Base-by-base conservation (phyloP, 768 basidiomycete genomes). In the Boletus sp. region DNA sequence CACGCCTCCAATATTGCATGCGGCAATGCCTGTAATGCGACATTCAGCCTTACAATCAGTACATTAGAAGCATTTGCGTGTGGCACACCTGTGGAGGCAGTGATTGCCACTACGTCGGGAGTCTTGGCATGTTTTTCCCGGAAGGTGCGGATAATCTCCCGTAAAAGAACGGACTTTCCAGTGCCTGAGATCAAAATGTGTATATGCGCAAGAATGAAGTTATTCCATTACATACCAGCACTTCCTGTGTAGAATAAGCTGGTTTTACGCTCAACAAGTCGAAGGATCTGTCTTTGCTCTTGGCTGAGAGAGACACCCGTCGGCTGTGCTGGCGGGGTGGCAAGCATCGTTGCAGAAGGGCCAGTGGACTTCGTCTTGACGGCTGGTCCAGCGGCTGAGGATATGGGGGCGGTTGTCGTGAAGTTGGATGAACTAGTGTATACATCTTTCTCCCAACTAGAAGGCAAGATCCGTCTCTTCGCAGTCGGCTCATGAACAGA, bases 191-290 rank as follows among this genome's bases (percentile, higher is more conserved):
- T 8, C 49, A 4, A 25, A 44, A n/a, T 52, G 54, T 34, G 54
- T 56, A 55, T 63, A 62, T 65, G 62, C 54, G 42, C 32, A 53
- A 35, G 52, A 39, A 55, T 51, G 17, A 58, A 52, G 41, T 45
- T 17, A 39, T 15, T 35, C 33, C 40, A 44, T 44, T 30, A 72
- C 85, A 59, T 58, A 97, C 95, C 96, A 55, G 97, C 97, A 75
- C 90, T 93, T 27, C 97, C 97, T 2, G 96, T 99, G 70, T 98
- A 99, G 65, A 99, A 99, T 30, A 98, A 65, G 63, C 85, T 96
- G 43, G 84, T 70, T 3, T 83, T 84, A 13, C 82, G 75, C 33
- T 85, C 75, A 1, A 94, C 94, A 34, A 97, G 76, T 54, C 81
- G 79, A 56, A 97, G 74, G 45, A 99, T 90, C 55, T 87, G 81